Percentiles rank a stretch among this genome's conserved stretches.
These are phyloP conservation scores for Eucalyptus dawsonii DNA, from an alignment of 345 rosid species.

Conservation along the genomic window DNA sequence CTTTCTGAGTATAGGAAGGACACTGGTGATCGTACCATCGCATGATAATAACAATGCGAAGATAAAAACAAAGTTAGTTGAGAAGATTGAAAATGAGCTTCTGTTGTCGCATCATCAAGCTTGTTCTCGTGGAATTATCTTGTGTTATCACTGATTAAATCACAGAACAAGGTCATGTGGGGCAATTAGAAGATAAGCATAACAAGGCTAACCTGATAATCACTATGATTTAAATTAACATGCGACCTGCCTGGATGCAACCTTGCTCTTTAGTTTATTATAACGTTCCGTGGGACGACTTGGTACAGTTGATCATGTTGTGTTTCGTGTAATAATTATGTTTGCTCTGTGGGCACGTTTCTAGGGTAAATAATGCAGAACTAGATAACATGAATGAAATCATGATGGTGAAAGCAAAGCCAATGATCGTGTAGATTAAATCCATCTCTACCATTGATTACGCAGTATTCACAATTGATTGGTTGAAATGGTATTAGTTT, in stretches of 20 bases:
- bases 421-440: neutral
- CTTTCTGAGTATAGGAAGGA: neutral
- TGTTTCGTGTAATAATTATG: neutral
- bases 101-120: neutral
- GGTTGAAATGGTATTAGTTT: neutral
- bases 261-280: neutral
- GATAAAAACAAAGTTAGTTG: neutral
- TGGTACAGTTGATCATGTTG: neutral
- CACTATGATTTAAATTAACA: neutral
- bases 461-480: rapidly evolving
- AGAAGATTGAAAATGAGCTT: neutral
- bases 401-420: neutral
- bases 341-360: neutral
- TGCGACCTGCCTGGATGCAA: neutral
- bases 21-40: neutral
- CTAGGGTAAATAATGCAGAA: neutral
- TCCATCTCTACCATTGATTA: neutral
- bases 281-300: neutral
- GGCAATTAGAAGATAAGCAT: neutral
- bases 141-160: neutral
- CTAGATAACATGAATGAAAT: neutral
- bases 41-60: neutral
- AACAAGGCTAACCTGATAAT: neutral
- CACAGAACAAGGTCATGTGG: neutral
- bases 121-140: neutral